Conservation (phyloP, 371 early-diverging fungal genomes). For the Batkoa obscura region DNA sequence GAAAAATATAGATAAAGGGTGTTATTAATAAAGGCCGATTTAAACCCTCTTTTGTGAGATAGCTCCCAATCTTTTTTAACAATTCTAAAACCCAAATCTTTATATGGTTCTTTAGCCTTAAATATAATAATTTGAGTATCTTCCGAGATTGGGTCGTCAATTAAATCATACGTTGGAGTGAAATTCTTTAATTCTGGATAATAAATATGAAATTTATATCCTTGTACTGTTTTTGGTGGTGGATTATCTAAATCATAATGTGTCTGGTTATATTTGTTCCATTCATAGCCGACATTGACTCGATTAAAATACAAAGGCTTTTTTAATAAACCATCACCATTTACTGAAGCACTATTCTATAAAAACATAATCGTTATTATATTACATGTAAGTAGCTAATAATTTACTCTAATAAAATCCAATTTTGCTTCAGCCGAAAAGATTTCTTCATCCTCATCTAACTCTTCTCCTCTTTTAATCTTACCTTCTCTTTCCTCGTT, state of each 20-base stretch:
- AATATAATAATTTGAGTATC: conserved; percentile 77
- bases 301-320: conserved; percentile 90
- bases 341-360: background rate
- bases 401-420: background rate
- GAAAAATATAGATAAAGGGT: conserved; percentile 83
- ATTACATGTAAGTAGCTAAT: background rate
- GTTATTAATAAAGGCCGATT: conserved; percentile 74
- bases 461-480: conserved; percentile 34
- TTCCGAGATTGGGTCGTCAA: conserved; percentile 44
- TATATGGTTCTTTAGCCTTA: conserved; percentile 86
- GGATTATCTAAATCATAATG: conserved; percentile 93
- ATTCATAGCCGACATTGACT: conserved; percentile 89
- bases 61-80: conserved; percentile 92
- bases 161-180: conserved; percentile 74
- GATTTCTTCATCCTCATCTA: conserved; percentile 60
- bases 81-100: conserved; percentile 88
- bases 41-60: conserved; percentile 78
- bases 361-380: background rate
- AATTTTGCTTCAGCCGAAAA: conserved; percentile 61
- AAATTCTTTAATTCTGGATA: conserved; percentile 81
- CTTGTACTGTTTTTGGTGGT: conserved; percentile 92
- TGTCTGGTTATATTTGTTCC: conserved; percentile 97
- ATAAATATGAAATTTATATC: conserved; percentile 90
- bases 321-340: conserved; percentile 70
- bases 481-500: conserved; percentile 33